These are phyloP conservation scores for Botrytis porri DNA, from an alignment of 2,329 filamentous ascomycete species.

Conservation along the genomic window DNA sequence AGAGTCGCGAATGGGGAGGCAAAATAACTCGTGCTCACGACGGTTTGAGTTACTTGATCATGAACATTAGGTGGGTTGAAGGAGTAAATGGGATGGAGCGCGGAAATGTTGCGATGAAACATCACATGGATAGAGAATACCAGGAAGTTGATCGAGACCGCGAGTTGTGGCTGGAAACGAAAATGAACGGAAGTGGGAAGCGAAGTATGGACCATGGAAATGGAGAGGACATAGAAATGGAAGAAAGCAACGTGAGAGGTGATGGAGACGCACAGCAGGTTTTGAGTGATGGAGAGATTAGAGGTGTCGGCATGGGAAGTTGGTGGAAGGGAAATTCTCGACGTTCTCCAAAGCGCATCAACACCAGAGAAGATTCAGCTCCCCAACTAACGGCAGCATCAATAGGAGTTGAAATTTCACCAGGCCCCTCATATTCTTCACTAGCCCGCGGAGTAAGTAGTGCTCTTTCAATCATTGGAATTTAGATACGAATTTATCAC, in stretches of 20 bases:
- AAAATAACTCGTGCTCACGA: conserved; percentile 43
- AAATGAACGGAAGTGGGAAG: conserved; percentile 21
- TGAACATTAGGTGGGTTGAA: conserved; percentile 79
- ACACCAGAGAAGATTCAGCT: neutral
- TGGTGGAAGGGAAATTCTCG: conserved; percentile 28
- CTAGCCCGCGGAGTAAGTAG: neutral
- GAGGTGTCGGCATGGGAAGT: conserved; percentile 29
- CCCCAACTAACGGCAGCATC: neutral
- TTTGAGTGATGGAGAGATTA: conserved; percentile 23
- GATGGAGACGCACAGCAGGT: conserved; percentile 3
- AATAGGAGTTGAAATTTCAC: neutral
- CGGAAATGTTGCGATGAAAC: conserved; percentile 43
- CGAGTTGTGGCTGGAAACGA: conserved; percentile 18
- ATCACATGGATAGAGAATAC: conserved; percentile 27
- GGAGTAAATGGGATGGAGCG: conserved; percentile 55
- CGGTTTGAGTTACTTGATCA: conserved; percentile 78
- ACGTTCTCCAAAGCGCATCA: neutral
- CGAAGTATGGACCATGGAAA: conserved; percentile 7
- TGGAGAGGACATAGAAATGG: neutral
- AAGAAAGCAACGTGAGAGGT: conserved; percentile 29
- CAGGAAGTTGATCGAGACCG: conserved; percentile 7
- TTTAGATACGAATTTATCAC: neutral
- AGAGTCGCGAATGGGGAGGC: conserved; percentile 74
- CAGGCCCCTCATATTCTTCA: neutral
- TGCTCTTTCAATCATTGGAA: neutral